Percentiles rank a stretch among this genome's conserved stretches.
Evolutionary conservation across 2,329 filamentous ascomycete species (phyloP).

Genomic region (Fonsecaea multimorphosa): DNA sequence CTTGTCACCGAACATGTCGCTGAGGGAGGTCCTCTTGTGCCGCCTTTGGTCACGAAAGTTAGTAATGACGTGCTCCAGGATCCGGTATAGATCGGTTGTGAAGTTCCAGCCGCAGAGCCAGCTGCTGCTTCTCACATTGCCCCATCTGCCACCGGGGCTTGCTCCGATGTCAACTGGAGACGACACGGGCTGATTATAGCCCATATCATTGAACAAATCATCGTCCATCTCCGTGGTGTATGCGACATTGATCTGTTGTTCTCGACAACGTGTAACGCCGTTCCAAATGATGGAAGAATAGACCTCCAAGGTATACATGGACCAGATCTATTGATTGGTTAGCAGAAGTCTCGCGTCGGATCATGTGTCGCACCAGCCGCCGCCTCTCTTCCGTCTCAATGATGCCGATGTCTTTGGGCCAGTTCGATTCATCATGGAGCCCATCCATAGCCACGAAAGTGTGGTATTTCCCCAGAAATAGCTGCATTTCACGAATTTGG

Average conservation of each 20-base stretch:
- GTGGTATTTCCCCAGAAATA: slow-evolving; percentile 59
- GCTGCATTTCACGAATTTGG: slow-evolving; percentile 57
- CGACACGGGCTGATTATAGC: slow-evolving; percentile 38
- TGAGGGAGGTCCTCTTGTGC: slow-evolving; percentile 28
- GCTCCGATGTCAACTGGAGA: slow-evolving; percentile 32
- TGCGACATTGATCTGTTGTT: slow-evolving; percentile 54
- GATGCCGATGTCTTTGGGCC: slow-evolving; percentile 54
- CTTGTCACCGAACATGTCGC: slow-evolving; percentile 32
- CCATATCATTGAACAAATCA: slow-evolving; percentile 49
- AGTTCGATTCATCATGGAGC: slow-evolving; percentile 61
- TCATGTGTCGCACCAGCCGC: slow-evolving; percentile 48
- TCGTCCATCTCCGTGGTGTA: slow-evolving; percentile 59
- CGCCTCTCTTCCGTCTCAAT: slow-evolving; percentile 59
- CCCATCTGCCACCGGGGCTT: slow-evolving; percentile 26
- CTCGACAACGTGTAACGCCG: slow-evolving; percentile 53
- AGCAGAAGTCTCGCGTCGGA: slow-evolving; percentile 11
- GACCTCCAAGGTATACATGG: slow-evolving; percentile 63
- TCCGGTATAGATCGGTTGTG: slow-evolving; percentile 62
- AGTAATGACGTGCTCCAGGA: slow-evolving; percentile 58
- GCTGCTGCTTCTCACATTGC: slow-evolving; percentile 36
- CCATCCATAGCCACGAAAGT: slow-evolving; percentile 56
- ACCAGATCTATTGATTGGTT: slow-evolving; percentile 55
- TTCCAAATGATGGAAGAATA: slow-evolving; percentile 62
- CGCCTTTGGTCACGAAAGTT: slow-evolving; percentile 28
- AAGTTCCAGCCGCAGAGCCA: slow-evolving; percentile 66